phyloP scores from a whole-genome alignment of 2,329 filamentous ascomycete genomes.

The Berkeleyomyces basicola region DNA sequence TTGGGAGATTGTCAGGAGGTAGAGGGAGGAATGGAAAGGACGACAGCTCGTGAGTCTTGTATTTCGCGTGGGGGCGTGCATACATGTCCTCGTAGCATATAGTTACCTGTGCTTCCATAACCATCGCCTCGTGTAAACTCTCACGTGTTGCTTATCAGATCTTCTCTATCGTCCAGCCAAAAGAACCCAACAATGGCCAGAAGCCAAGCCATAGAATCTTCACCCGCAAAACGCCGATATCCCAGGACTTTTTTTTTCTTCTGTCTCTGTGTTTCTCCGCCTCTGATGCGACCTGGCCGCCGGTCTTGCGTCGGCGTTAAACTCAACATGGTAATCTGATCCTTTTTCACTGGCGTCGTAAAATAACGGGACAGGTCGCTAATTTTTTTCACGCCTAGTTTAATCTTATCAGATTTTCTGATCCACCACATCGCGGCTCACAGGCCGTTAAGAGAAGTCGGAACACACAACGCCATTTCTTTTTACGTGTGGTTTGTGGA shows the following conservation, averaged over 20 bases:
- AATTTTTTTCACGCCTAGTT: neutral
- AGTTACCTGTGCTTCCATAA: neutral
- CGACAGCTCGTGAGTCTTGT: neutral
- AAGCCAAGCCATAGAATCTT: neutral
- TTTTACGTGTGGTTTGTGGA: neutral
- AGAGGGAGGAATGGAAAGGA: neutral
- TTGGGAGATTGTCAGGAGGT: neutral
- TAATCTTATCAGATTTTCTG: conserved; percentile 1
- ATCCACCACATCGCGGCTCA: neutral
- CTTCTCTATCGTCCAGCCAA: neutral
- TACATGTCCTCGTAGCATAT: neutral
- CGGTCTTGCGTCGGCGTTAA: neutral
- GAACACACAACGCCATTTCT: neutral
- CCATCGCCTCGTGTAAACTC: neutral
- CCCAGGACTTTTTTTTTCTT: neutral
- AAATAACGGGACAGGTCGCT: neutral
- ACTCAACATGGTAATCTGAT: neutral
- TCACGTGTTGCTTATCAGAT: neutral
- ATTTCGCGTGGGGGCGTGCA: neutral
- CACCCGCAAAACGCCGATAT: neutral
- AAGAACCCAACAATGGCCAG: neutral
- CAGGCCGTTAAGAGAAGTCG: neutral
- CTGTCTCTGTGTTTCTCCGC: neutral
- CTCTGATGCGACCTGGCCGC: neutral
- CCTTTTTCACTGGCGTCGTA: neutral